Percentiles rank a stretch among this genome's conserved stretches.
Evolutionary conservation across 2,329 filamentous ascomycete genomes (phyloP).

Genomic region (Fusarium beomiforme): DNA sequence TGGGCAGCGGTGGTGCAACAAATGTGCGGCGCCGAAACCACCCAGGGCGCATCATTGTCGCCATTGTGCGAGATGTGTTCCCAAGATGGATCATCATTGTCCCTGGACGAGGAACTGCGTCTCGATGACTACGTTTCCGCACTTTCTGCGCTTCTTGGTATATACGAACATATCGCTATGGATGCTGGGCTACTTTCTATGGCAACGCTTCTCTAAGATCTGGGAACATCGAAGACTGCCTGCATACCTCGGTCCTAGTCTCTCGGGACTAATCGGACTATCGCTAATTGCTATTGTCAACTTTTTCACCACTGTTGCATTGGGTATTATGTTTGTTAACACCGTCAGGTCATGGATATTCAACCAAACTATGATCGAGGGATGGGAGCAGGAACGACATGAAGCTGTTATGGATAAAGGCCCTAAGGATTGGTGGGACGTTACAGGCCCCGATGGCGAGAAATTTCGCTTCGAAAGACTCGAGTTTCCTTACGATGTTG

Average conservation of each 20-base stretch:
- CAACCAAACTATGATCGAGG: conserved; percentile 84
- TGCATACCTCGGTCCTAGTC: conserved; percentile 76
- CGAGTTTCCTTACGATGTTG: conserved; percentile 86
- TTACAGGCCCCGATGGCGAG: conserved; percentile 48
- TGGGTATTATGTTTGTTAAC: conserved; percentile 72
- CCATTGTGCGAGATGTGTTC: conserved; percentile 77
- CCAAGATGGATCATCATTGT: conserved; percentile 88
- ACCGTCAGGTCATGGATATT: conserved; percentile 69
- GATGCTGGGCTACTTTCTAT: conserved; percentile 69
- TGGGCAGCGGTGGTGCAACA: conserved; percentile 72
- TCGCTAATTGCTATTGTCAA: conserved; percentile 68
- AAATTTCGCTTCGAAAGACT: conserved; percentile 67
- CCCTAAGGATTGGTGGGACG: conserved; percentile 57
- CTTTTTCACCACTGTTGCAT: conserved; percentile 67
- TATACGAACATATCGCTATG: conserved; percentile 75
- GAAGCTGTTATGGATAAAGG: conserved; percentile 63
- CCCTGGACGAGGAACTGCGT: conserved; percentile 89
- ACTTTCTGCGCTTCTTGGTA: conserved; percentile 82
- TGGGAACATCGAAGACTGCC: conserved; percentile 75
- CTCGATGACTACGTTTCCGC: conserved; percentile 81
- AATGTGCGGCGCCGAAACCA: conserved; percentile 79
- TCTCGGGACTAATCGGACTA: conserved; percentile 67
- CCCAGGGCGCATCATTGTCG: conserved; percentile 84
- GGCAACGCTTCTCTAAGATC: conserved; percentile 65
- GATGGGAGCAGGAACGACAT: conserved; percentile 76